Evolutionary conservation across 73 alveolate genomes (phyloP).

Genomic region (Tetrahymena borealis): DNA sequence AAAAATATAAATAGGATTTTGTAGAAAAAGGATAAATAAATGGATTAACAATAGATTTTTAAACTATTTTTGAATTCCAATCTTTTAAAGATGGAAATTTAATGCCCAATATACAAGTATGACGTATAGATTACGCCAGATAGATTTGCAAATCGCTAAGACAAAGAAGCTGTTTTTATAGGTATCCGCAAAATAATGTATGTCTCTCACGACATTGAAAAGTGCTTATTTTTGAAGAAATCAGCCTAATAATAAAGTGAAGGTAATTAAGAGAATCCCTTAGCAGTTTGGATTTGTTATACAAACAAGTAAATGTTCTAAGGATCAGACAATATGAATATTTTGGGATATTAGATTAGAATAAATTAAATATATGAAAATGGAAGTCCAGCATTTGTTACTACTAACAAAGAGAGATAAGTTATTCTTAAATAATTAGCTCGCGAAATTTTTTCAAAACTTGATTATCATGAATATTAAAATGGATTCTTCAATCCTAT

Average conservation of each 20-base stretch:
- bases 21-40: too few relatives aligned
- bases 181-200: neutral
- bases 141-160: neutral
- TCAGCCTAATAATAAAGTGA: neutral
- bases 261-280: neutral
- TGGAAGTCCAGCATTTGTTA: neutral
- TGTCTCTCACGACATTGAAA: neutral
- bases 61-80: neutral
- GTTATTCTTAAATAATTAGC: neutral
- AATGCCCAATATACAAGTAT: neutral
- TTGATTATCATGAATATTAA: neutral
- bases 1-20: neutral
- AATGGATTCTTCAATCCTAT: neutral
- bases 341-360: neutral
- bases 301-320: neutral
- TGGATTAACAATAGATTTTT: neutral
- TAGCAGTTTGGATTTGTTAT: neutral
- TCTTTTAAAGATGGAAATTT: neutral
- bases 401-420: neutral
- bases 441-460: neutral
- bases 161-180: neutral
- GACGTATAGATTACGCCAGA: neutral
- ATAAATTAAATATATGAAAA: neutral
- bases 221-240: neutral
- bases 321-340: neutral